These are phyloP conservation scores for Globisporangium acanthophoron DNA, from an alignment of 352 stramenopile genomes.

Conservation along the genomic window DNA sequence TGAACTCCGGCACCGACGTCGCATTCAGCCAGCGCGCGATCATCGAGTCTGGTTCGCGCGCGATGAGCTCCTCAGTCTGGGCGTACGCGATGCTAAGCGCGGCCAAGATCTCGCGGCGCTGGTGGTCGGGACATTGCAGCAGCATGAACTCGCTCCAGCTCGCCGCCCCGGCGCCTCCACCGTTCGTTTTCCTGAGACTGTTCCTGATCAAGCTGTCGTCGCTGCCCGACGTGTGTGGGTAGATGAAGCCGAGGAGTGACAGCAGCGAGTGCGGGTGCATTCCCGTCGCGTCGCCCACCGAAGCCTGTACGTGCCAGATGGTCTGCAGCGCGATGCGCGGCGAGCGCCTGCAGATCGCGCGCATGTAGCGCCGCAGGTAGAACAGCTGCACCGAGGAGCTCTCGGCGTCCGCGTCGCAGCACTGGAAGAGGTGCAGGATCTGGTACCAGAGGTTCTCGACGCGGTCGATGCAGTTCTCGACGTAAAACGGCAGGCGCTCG, in stretches of 20 bases:
- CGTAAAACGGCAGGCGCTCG: conserved; percentile 65
- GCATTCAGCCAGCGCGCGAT: conserved; percentile 59
- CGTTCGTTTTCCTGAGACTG: background rate
- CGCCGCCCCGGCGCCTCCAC: conserved; percentile 6
- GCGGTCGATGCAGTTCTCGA: conserved; percentile 66
- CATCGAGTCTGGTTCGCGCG: conserved; percentile 43
- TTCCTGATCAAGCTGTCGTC: background rate
- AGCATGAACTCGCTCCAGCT: conserved; percentile 65
- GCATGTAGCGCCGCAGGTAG: conserved; percentile 61
- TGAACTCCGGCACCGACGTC: conserved; percentile 41
- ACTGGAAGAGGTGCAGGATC: conserved; percentile 74
- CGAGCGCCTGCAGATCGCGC: conserved; percentile 61
- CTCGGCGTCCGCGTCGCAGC: conserved; percentile 46
- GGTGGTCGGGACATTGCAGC: conserved; percentile 51
- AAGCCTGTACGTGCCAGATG: conserved; percentile 75
- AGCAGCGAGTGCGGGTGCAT: conserved; percentile 59
- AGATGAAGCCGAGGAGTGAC: conserved; percentile 57
- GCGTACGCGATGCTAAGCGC: conserved; percentile 30
- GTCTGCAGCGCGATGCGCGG: conserved; percentile 71
- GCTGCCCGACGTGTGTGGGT: conserved; percentile 19
- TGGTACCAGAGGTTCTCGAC: conserved; percentile 81
- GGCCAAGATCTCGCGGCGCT: conserved; percentile 39
- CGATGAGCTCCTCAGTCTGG: conserved; percentile 34
- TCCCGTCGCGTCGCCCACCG: conserved; percentile 44
- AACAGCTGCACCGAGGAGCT: conserved; percentile 50